These are phyloP conservation scores for Colletotrichum lentis DNA, from an alignment of 2,329 filamentous ascomycete genomes.

Conservation along the genomic window DNA sequence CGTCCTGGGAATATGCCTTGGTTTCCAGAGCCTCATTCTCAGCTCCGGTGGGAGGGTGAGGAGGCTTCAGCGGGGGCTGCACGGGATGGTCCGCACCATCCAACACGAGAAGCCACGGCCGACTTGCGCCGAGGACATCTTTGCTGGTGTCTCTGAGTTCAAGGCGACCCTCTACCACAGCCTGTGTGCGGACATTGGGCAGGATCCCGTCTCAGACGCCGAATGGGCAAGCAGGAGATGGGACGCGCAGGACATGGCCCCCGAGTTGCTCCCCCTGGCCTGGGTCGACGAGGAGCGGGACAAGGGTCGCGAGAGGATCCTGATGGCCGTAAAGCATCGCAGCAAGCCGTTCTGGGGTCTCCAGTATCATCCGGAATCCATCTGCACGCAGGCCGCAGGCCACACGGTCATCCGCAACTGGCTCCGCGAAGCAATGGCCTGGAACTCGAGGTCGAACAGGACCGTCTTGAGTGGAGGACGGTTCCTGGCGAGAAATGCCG, in stretches of 20 bases:
- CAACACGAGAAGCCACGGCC: conserved; percentile 55
- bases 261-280: conserved; percentile 65
- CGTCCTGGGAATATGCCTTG: conserved; percentile 86
- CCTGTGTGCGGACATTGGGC: conserved; percentile 63
- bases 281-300: conserved; percentile 64
- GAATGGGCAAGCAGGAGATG: conserved; percentile 54
- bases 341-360: conserved; percentile 82
- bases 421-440: conserved; percentile 71
- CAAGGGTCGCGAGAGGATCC: conserved; percentile 58
- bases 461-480: conserved; percentile 37
- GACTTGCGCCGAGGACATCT: conserved; percentile 63
- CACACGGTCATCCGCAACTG: conserved; percentile 74
- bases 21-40: conserved; percentile 82
- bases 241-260: conserved; percentile 47
- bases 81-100: conserved; percentile 80
- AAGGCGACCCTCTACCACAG: conserved; percentile 81
- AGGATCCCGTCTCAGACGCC: conserved; percentile 49
- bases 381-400: conserved; percentile 77
- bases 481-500: conserved; percentile 46
- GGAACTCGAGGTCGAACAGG: conserved; percentile 57
- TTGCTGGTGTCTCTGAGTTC: conserved; percentile 66
- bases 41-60: conserved; percentile 73
- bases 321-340: conserved; percentile 80
- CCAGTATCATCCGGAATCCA: conserved; percentile 90
- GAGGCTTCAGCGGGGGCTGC: conserved; percentile 75